Percentiles rank a stretch among this genome's conserved stretches.
Conservation (phyloP, 306 rosid genomes). For the Dryas octopetala region DNA sequence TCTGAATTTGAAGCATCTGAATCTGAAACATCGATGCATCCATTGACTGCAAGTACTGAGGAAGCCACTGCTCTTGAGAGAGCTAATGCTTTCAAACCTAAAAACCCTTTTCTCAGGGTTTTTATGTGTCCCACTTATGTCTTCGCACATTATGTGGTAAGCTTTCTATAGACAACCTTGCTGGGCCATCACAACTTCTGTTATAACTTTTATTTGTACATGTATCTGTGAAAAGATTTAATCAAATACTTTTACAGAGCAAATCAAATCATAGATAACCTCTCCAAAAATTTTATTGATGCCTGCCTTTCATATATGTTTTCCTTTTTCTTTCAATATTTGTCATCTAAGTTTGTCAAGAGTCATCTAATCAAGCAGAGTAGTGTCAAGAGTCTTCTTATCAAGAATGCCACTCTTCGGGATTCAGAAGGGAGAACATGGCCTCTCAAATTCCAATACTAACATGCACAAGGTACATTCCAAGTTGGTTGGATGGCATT, state of each 20-base stretch:
- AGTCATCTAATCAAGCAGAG: neutral
- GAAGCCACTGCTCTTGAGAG: neutral
- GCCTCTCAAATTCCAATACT: neutral
- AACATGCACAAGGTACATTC: neutral
- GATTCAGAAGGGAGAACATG: constrained; percentile 11
- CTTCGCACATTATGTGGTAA: constrained; percentile 10
- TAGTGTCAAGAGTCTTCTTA: too few species aligned
- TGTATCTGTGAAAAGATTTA: neutral
- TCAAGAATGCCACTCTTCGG: constrained; percentile 8
- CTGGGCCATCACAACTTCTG: constrained; percentile 1
- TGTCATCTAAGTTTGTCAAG: neutral
- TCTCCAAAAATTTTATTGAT: neutral
- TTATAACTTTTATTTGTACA: neutral
- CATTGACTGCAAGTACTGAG: neutral
- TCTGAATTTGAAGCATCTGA: too few species aligned
- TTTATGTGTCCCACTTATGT: neutral
- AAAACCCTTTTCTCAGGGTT: constrained; percentile 3
- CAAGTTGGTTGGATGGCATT: constrained; percentile 14
- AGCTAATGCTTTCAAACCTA: neutral
- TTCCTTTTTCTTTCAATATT: neutral
- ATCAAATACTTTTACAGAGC: neutral
- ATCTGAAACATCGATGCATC: neutral
- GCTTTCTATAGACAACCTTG: neutral
- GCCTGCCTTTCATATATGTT: neutral
- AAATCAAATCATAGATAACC: neutral